Base-by-base conservation (phyloP, 768 basidiomycete genomes). In the Boletellus ananiceps region DNA sequence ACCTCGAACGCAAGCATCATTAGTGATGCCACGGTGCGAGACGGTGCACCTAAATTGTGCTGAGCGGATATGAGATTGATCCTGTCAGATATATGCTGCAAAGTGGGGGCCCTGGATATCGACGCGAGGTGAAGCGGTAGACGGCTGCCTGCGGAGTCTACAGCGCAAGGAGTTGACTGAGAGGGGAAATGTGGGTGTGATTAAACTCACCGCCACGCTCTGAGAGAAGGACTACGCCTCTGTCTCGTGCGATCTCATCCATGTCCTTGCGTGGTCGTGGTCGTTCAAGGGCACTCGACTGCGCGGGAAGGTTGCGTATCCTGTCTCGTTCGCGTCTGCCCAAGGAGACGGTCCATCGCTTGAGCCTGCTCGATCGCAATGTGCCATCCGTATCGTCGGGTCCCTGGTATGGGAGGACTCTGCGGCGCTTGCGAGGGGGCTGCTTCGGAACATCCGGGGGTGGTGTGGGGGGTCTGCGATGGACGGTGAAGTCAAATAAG, bases 61-160 rank as follows among this genome's bases (percentile, higher is more conserved):
- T 92, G 88, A 1, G 86, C 84, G 35, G 82, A 87, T 52, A 89
- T 85, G 31, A 92, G 79, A 58, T 88, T 88, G 51, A 90, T 80
- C 47, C 88, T 77, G 56, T 92, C 88, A 7, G 80, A 77, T 37
- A 92, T 81, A 53, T 90, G 87, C 60, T 88, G 85, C 18, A 84
- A 60, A 2, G 85, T 87, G 5, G 86, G 84, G 5, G 81, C 83
- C 46, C 81, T 80, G 5, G 85, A 84, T 49, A 79, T 77, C 8
- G 88, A 81, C 31, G 86, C 80, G n/a, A 91, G 75, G 47, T 88
- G 84, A 8, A 89, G 72, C 2, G 83, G 81, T 18, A 84, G 68
- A 27, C 86, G 81, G 53, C 79, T 86, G 5, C 88, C 88, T 3
- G 88, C 78, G 2, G 81, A 77, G 44, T 84, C 86, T 88, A 38